Base-by-base conservation (phyloP, 2,329 filamentous ascomycete species). In the Escovopsis sp. region DNA sequence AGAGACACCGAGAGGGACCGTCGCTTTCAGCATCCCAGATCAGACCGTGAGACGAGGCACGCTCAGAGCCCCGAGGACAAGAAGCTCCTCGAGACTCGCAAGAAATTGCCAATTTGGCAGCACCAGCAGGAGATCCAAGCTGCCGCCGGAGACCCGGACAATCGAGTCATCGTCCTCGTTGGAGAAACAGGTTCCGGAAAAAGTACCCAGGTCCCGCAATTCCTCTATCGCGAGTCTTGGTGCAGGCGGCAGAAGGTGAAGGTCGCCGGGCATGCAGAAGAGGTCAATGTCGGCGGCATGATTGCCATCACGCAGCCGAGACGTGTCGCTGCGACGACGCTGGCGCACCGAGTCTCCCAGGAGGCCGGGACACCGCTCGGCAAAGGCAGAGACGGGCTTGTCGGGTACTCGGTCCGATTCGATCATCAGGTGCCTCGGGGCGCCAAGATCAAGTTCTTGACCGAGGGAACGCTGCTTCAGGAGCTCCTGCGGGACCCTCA, bases 121-220 rank as follows among this genome's bases (percentile, higher is more conserved):
- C 72, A 86, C 43, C 73, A 73, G 33, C 63, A 76, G 25, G 68
- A 78, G 18, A 92, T 94, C 34, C 73, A 75, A 26, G 51, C 64
- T 13, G 64, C 71, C 2, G 59, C 94, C 6, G 62, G 63, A 11
- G 48, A 51, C 5, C 34, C 44, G 13, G 60, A 72, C 25, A 76
- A 73, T 41, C 73, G 92, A 48, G 73, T 94, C 1, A 70, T 98
- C 35, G 67, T 98, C 0, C 62, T 98, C 12, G 79, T 90, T 3
- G 88, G 88, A 61, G 88, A 96, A 56, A 98, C 90, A 0, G 90
- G 90, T 53, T 93, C 84, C 12, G 90, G 90, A 52, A 98, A 98
- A 60, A 92, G 83, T 62, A 98, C 90, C 0, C 90, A 98, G 57
- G 78, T 94, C 0, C 88, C 90, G 0, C 90, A 96, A 50, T 94